Base-by-base conservation (phyloP, 441 rosid genomes). In the Croton setiger region DNA sequence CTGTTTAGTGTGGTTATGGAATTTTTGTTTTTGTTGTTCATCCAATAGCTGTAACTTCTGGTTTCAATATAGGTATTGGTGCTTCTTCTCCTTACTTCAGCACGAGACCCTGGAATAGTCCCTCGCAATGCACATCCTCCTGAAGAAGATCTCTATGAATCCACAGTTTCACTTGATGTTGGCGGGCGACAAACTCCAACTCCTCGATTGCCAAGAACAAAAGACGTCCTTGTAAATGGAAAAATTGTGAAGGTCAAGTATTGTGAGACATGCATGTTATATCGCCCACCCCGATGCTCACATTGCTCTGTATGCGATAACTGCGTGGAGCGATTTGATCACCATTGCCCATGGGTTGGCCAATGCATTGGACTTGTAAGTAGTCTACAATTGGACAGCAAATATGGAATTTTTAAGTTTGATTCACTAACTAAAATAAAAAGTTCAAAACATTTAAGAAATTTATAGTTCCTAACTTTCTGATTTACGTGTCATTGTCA, bases 261-360 rank as follows among this genome's bases (percentile, higher is more conserved):
- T 59, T 92, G 98, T 41, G 95, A 90, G 69, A 90, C 96, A 4
- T 92, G 98, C 84, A 85, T 92, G 96, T 82, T 90, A 64, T 90
- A 84, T 74, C 93, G 95, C 4, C 98, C 95, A 73, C 96, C 95
- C 27, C 95, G 95, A 64, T 87, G 90, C 80, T 92, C 98, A 13
- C 98, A 92, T 76, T 90, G 98, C 73, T 89, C 97, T 43, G 90
- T 93, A 51, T 93, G 98, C 78, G 82, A 89, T 73, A 92, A 92
- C 60, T 92, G 98, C 27, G 92, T 92, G 57, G 90, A 88, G 83
- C 86, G 93, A 48, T 92, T 90, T 72, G 98, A 92, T 78, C 98
- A 92, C 72, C 98, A 92, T 70, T 92, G 98, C 69, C 96, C 96
- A 23, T 92, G 98, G 98, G 93, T 92, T 18, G 96, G 98, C 63